These are phyloP conservation scores for Agaricus subrufescens DNA, from an alignment of 768 basidiomycete genomes.

Conservation along the genomic window DNA sequence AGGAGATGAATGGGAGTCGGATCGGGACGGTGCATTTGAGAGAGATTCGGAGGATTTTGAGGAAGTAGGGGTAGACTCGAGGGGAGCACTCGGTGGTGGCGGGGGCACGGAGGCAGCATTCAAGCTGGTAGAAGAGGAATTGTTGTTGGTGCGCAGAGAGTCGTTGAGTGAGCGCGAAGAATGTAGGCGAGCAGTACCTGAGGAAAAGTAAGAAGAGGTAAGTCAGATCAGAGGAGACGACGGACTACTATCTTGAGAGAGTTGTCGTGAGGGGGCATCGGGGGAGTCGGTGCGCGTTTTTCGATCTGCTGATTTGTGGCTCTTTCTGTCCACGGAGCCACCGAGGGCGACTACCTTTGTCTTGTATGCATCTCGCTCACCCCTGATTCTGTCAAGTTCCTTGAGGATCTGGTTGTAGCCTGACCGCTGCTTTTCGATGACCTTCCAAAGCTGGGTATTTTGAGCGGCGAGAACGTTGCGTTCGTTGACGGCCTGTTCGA, in stretches of 20 bases:
- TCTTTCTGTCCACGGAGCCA: slow-evolving; percentile 22
- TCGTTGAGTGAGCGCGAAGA: slow-evolving; percentile 35
- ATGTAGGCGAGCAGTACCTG: slow-evolving; percentile 28
- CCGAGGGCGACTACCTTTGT: slow-evolving; percentile 32
- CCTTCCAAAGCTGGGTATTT: slow-evolving; percentile 91
- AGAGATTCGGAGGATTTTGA: slow-evolving; percentile 17
- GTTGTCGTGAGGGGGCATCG: slow-evolving; percentile 21
- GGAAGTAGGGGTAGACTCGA: slow-evolving; percentile 16
- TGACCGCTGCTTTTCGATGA: slow-evolving; percentile 86
- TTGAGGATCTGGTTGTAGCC: slow-evolving; percentile 79
- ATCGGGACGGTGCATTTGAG: slow-evolving; percentile 30
- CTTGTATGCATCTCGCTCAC: slow-evolving; percentile 72
- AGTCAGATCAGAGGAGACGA: slow-evolving; percentile 7
- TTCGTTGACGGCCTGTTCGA: slow-evolving; percentile 75
- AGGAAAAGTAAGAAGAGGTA: slow-evolving; percentile 8
- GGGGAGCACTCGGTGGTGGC: slow-evolving; percentile 14
- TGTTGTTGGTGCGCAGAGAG: slow-evolving; percentile 20
- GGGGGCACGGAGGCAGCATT: slow-evolving; percentile 16
- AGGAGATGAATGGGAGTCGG: slow-evolving; percentile 24
- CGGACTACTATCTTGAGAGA: slow-evolving; percentile 37
- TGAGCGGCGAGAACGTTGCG: slow-evolving; percentile 77
- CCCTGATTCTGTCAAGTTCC: slow-evolving; percentile 80
- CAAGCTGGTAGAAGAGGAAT: slow-evolving; percentile 11
- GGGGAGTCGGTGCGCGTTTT: slow-evolving; percentile 21
- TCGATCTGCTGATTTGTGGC: slow-evolving; percentile 23